Base-by-base conservation (phyloP, 2,329 filamentous ascomycete genomes). In the Sclerotinia borealis region DNA sequence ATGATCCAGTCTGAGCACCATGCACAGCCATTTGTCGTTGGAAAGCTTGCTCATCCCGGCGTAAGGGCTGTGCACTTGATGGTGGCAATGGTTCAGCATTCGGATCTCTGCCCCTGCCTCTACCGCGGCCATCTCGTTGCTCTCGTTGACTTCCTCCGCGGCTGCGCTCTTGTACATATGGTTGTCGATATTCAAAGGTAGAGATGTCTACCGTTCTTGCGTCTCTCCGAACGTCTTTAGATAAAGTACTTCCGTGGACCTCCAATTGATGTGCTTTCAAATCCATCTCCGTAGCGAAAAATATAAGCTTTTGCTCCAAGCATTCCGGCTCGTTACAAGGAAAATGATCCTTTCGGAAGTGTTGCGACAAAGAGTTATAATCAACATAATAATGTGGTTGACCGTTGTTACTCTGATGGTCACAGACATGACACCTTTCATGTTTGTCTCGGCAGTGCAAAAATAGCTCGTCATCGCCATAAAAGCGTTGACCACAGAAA, bases 221-320 rank as follows among this genome's bases (percentile, higher is more conserved):
- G 74, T 97, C 93, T 71, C 92, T 83, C 63, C 92, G 82, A 2
- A 89, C 87, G 69, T 93, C 90, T 72, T 96, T 97, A 10, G 92
- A 91, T 29, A 96, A 75, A 0, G 88, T 85, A 69, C 87, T 86
- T 0, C 88, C 91, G 73, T 99, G 95, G 61, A 88, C 85, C 70
- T 90, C 88, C 11, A 99, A 78, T 74, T 96, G 91, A 77, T 99
- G 95, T 3, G 90, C 95, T 75, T 98, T 96, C 52, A 99, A 79
- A 72, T 99, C 95, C 81, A 99, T 87, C 72, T 97, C 91, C 0
- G 92, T 93, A 62, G 92, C 91, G 70, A 99, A 99, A 0, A 98
- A 95, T 36, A 98, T 90, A 74, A 98, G 97, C 75, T 97, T 98
- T 83, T 96, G 96, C 70, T 98, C 95, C 72, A 95, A 75, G 72